A percentile compares a stretch with the other conserved stretches of the same genome.
Evolutionary conservation across 2,329 filamentous ascomycete genomes (phyloP).

Genomic region (Thelonectria rubi): DNA sequence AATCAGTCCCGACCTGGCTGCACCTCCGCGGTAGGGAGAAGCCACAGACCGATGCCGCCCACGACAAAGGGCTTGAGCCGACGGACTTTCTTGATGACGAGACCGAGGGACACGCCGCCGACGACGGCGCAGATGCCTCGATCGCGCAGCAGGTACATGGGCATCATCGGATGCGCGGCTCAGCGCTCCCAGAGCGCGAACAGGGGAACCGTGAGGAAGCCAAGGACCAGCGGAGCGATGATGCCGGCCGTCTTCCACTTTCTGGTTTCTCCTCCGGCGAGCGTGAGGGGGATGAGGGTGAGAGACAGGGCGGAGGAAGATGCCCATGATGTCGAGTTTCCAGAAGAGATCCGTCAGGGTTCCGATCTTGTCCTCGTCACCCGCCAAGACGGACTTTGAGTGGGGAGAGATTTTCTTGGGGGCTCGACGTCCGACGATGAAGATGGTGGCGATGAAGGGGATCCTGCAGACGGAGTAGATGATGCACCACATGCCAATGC

Average conservation of each 20-base stretch:
- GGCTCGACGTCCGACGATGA: slow-evolving; percentile 61
- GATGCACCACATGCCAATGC: slow-evolving; percentile 68
- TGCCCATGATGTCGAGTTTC: slow-evolving; percentile 53
- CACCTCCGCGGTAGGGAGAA: slow-evolving; percentile 62
- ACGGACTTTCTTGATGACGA: slow-evolving; percentile 61
- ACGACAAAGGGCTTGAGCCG: slow-evolving; percentile 67
- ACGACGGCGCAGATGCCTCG: slow-evolving; percentile 66
- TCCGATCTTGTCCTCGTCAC: background rate
- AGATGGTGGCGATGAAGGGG: slow-evolving; percentile 62
- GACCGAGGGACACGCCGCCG: slow-evolving; percentile 59
- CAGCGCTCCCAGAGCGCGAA: slow-evolving; percentile 64
- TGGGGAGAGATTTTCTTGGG: slow-evolving; percentile 46
- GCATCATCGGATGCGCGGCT: slow-evolving; percentile 60
- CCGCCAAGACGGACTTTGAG: background rate
- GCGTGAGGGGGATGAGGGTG: slow-evolving; percentile 60
- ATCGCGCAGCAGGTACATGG: slow-evolving; percentile 66
- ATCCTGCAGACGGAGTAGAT: slow-evolving; percentile 65
- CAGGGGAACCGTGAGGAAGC: slow-evolving; percentile 56
- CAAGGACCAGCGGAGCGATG: slow-evolving; percentile 59
- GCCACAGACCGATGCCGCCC: slow-evolving; percentile 62
- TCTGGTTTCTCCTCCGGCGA: slow-evolving; percentile 44
- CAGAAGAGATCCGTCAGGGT: slow-evolving; percentile 10
- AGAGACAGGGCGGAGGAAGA: slow-evolving; percentile 60
- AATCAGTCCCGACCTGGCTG: slow-evolving; percentile 61
- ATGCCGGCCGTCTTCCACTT: slow-evolving; percentile 54